A percentile compares a stretch with the other conserved stretches of the same genome.
These are phyloP conservation scores for Solanum hybrid DNA, from an alignment of 305 asterid genomes.

Conservation along the genomic window DNA sequence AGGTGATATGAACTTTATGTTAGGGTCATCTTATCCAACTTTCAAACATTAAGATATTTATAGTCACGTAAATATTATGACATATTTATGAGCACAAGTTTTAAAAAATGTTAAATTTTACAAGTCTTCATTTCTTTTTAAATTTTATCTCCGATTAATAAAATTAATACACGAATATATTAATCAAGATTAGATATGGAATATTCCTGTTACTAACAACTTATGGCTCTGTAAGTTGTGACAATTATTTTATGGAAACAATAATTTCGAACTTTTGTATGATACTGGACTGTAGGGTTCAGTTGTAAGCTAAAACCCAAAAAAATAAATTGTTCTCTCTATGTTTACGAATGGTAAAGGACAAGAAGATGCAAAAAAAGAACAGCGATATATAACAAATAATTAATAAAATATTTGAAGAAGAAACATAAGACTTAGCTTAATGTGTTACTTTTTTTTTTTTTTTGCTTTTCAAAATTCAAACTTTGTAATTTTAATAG, in stretches of 20 bases:
- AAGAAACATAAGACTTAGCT: not conserved
- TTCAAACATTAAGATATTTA: not conserved
- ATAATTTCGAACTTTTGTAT: not conserved
- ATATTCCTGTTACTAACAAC: not conserved
- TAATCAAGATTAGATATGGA: not conserved
- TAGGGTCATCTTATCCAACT: not conserved
- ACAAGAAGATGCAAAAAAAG: not conserved
- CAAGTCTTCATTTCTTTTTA: not conserved
- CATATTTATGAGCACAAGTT: not conserved
- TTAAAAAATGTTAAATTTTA: not conserved
- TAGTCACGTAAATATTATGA: not conserved
- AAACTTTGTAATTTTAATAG: no score
- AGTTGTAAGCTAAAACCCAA: not conserved
- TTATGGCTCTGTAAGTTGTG: not conserved
- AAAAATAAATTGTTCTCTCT: not conserved
- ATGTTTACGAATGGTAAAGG: not conserved
- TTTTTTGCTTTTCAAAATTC: not conserved
- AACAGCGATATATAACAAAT: not conserved
- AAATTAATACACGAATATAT: not conserved
- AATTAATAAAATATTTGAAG: not conserved
- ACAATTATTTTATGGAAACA: not conserved
- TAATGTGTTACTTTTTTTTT: no score
- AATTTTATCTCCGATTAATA: not conserved
- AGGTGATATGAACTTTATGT: not conserved
- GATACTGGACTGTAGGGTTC: not conserved